A percentile compares a stretch with the other conserved stretches of the same genome.
Conservation (phyloP, 2,329 filamentous ascomycete genomes). For the Arthroderma sp. region DNA sequence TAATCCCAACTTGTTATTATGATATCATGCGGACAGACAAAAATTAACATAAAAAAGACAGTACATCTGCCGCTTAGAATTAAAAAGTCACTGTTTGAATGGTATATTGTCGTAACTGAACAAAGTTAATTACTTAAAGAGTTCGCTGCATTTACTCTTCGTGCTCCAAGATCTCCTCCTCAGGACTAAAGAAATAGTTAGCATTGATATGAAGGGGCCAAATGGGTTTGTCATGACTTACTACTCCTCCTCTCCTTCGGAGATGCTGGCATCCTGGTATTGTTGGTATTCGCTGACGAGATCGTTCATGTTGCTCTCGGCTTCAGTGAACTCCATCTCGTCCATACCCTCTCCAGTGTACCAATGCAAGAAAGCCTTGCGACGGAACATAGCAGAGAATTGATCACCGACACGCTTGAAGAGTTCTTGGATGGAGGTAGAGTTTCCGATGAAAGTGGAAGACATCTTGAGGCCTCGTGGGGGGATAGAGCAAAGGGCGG, state of each 20-base stretch:
- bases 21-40: too few relatives aligned
- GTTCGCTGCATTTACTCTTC: too few relatives aligned
- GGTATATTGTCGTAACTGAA: too few relatives aligned
- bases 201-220: too few relatives aligned
- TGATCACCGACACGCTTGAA: constrained; percentile 99
- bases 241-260: constrained; percentile 71
- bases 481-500: constrained; percentile 95
- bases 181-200: too few relatives aligned
- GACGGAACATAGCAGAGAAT: constrained; percentile 99
- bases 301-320: constrained; percentile 99
- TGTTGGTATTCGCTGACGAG: constrained; percentile 99
- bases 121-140: too few relatives aligned
- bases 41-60: too few relatives aligned
- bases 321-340: constrained; percentile 99
- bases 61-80: too few relatives aligned
- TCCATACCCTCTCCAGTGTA: constrained; percentile 99
- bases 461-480: constrained; percentile 98
- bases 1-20: too few relatives aligned
- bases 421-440: constrained; percentile 98
- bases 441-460: constrained; percentile 97
- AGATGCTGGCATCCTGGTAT: constrained; percentile 97
- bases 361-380: constrained; percentile 99
- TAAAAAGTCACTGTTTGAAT: too few relatives aligned
- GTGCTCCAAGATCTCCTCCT: too few relatives aligned
- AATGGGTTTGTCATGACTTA: not conserved